Evolutionary conservation across 176 grass and related monocot genomes (phyloP).

Genomic region (Tillandsia fasciculata): DNA sequence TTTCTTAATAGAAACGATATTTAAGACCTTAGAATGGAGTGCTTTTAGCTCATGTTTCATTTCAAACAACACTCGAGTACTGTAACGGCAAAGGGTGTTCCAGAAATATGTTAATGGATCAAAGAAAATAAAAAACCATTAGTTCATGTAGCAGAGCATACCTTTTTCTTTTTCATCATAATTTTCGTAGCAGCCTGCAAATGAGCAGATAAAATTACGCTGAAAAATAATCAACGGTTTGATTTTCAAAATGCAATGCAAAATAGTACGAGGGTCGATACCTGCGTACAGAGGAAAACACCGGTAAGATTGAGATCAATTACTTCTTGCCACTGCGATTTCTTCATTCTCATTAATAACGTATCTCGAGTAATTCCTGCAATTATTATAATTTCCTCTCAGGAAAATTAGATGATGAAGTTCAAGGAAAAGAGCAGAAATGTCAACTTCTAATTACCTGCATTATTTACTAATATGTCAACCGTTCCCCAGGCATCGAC

Average conservation of each 20-base stretch:
- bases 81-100: no score
- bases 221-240: slow-evolving; percentile 7
- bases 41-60: no score
- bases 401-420: slow-evolving; percentile 7
- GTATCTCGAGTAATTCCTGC: slow-evolving; percentile 91
- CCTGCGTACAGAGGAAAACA: slow-evolving; percentile 94
- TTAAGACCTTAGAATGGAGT: no score
- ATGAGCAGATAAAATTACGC: slow-evolving; percentile 18
- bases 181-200: slow-evolving; percentile 90
- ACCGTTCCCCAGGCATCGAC: slow-evolving; percentile 87
- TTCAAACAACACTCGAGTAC: no score
- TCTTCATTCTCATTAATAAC: slow-evolving; percentile 99
- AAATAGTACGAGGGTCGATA: slow-evolving; percentile 14
- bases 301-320: slow-evolving; percentile 97
- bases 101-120: no score
- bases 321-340: slow-evolving; percentile 97
- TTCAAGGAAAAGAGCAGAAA: slow-evolving; percentile 4
- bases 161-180: slow-evolving; percentile 98
- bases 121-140: background rate
- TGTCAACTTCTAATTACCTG: slow-evolving; percentile 37
- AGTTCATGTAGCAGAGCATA: slow-evolving; percentile 12
- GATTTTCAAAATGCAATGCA: background rate
- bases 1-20: no score
- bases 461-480: slow-evolving; percentile 93
- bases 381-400: slow-evolving; percentile 14